Evolutionary conservation across 106 monocot species (phyloP).

Genomic region (Allium fistulosum): DNA sequence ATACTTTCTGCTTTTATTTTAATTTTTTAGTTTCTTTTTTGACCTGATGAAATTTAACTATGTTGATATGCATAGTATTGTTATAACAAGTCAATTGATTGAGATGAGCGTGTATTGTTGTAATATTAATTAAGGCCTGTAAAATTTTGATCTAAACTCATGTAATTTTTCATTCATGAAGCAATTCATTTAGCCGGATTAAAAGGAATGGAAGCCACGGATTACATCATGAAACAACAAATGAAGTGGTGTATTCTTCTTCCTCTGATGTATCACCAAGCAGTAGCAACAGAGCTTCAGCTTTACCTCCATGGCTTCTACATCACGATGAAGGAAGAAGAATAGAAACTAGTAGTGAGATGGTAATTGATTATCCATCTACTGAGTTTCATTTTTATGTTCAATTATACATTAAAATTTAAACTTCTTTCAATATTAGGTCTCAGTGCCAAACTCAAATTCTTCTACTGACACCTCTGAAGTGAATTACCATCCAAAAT

Average conservation of each 20-base stretch:
- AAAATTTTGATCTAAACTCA: no score
- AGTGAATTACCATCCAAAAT: constrained; percentile 27
- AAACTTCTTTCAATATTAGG: background rate
- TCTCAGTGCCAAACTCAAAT: constrained; percentile 13
- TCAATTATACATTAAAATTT: background rate
- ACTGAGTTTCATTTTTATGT: background rate
- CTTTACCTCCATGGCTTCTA: constrained; percentile 52
- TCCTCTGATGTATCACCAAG: constrained; percentile 7
- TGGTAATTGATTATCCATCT: constrained; percentile 10
- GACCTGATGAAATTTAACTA: no score
- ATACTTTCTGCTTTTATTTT: no score
- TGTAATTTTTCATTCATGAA: background rate
- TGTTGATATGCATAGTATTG: no score
- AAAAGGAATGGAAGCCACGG: constrained; percentile 20
- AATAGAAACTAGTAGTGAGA: constrained; percentile 5
- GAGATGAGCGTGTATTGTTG: no score
- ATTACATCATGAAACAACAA: background rate
- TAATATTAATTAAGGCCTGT: no score
- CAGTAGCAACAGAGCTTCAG: constrained; percentile 12
- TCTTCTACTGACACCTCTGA: constrained; percentile 41
- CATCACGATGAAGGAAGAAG: constrained; percentile 32
- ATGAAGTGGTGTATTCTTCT: constrained; percentile 11
- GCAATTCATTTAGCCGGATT: constrained; percentile 12
- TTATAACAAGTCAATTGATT: no score
- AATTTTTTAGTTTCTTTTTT: no score